Conservation (phyloP, 2,329 filamentous ascomycete species). For the Colletotrichum sp. region DNA sequence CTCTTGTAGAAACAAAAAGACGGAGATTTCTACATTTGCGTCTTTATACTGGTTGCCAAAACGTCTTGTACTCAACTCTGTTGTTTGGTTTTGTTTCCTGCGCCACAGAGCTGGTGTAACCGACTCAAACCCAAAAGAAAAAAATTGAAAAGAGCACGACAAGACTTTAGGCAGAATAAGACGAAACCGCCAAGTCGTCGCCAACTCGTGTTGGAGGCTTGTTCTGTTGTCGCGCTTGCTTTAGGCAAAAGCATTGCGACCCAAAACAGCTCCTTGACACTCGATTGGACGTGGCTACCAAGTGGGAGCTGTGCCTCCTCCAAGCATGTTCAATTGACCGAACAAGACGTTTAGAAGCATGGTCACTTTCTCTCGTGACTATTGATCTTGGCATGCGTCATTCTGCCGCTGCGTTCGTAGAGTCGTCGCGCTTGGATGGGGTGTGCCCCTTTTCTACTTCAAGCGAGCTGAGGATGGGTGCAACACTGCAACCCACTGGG, state of each 20-base stretch:
- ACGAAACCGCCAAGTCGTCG: background rate
- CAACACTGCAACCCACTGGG: background rate
- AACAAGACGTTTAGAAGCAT: background rate
- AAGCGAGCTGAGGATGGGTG: background rate
- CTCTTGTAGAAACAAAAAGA: accelerated
- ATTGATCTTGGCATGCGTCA: background rate
- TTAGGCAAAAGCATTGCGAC: background rate
- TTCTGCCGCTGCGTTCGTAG: background rate
- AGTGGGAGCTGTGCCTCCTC: background rate
- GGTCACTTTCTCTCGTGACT: background rate
- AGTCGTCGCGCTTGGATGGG: background rate
- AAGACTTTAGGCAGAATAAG: background rate
- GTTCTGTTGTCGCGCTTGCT: background rate
- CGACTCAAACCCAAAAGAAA: no score
- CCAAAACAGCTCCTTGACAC: background rate
- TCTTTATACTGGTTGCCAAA: no score
- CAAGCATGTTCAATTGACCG: background rate
- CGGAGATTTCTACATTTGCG: accelerated
- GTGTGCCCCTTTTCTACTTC: background rate
- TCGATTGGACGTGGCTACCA: background rate
- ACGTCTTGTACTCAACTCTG: background rate
- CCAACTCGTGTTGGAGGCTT: background rate
- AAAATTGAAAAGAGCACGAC: background rate
- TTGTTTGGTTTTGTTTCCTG: no score
- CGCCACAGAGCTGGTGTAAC: no score